These are phyloP conservation scores for Myriosclerotinia scirpicola DNA, from an alignment of 2,329 filamentous ascomycete species.

Conservation along the genomic window DNA sequence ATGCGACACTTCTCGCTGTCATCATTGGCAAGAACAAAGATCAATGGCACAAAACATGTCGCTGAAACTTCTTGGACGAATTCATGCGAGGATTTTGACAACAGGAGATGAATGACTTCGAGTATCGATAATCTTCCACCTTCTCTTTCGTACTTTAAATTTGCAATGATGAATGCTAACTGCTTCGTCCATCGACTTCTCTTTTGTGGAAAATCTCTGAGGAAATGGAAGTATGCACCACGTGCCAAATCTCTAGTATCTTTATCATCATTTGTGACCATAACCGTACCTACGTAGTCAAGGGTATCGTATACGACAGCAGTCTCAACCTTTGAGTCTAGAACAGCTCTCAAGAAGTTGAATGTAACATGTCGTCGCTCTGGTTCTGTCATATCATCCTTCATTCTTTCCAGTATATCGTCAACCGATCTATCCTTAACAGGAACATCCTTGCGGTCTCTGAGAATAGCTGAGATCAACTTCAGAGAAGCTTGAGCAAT, in stretches of 20 bases:
- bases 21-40: slow-evolving; percentile 85
- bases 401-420: slow-evolving; percentile 76
- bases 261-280: slow-evolving; percentile 94
- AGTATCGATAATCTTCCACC: slow-evolving; percentile 90
- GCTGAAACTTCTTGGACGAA: slow-evolving; percentile 79
- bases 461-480: slow-evolving; percentile 78
- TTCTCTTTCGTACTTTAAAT: slow-evolving; percentile 85
- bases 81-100: slow-evolving; percentile 80
- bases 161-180: slow-evolving; percentile 82
- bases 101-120: slow-evolving; percentile 83
- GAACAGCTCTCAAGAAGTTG: slow-evolving; percentile 84
- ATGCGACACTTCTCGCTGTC: slow-evolving; percentile 82
- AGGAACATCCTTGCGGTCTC: slow-evolving; percentile 72
- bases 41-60: slow-evolving; percentile 80
- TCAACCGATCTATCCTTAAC: slow-evolving; percentile 82
- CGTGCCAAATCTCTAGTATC: slow-evolving; percentile 84
- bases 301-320: slow-evolving; percentile 87
- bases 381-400: slow-evolving; percentile 88
- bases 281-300: slow-evolving; percentile 84
- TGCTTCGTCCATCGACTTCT: slow-evolving; percentile 88
- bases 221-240: slow-evolving; percentile 89
- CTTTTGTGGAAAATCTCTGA: slow-evolving; percentile 91
- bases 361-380: slow-evolving; percentile 91
- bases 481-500: slow-evolving; percentile 86
- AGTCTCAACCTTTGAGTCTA: slow-evolving; percentile 82